Base-by-base conservation (phyloP, 768 basidiomycete genomes). In the Hygrophoropsis aurantiaca region DNA sequence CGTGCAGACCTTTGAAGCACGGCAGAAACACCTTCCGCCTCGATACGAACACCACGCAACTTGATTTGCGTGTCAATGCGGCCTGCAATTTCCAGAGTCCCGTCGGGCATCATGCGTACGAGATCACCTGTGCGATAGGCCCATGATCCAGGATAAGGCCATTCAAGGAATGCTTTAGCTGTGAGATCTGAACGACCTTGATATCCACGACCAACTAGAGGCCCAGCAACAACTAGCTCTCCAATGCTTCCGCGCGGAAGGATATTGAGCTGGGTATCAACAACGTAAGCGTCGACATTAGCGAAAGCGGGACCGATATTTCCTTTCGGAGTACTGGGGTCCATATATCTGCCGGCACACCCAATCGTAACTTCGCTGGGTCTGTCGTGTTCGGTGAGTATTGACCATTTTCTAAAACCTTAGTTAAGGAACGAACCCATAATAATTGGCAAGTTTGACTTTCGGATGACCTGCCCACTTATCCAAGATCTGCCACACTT, bases 311-410 rank as follows among this genome's bases (percentile, higher is more conserved):
- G 62, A 18, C 77, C 77, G 32, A 79, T 70, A 44, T 78, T 75
- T 11, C 70, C 68, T 43, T 69, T 67, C 11, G 70, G 70, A 15
- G 66, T 74, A 18, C 53, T 60, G 27, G 58, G 51, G 42, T 70
- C 64, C 72, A 79, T 72, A 34, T 64, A 65, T 32, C 77, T 63
- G 3, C 72, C 71, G 44, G 72, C 74, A 53, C 77, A 79, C 9
- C 77, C 77, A 50, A 79, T 79, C 7, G 77, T 77, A 18, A 69
- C 77, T 56, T 79, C 77, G 42, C 71, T 79, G 15, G 78, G 78
- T 1, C 68, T 71, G 38, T 20, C n/a, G 10, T 23, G 15, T 37
- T 10, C 35, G 26, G 16, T 35, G 19, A 20, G 32, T n/a, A n/a
- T n/a, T n/a, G n/a, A 40, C 21, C 18, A 23, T 3, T 21, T 36